Base-by-base conservation (phyloP, 192 early-diverging fungal genomes). In the Umbelopsis sp. region DNA sequence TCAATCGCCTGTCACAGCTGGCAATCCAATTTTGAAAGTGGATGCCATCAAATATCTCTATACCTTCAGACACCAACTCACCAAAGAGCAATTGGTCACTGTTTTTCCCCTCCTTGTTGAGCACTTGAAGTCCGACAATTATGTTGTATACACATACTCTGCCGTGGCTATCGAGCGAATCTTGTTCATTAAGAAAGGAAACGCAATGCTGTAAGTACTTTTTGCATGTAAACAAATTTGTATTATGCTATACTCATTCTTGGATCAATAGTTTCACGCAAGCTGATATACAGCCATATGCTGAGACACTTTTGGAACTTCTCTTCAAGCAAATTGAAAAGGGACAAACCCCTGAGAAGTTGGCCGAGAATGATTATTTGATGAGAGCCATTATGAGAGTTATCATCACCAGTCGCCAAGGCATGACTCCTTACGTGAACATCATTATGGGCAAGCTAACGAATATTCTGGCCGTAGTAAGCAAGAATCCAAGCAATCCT, bases 401-500 rank as follows among this genome's bases (percentile, higher is more conserved):
- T 7, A 87, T 96, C 69, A 80, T 95, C 46, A 91, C 88, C 16
- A 83, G 87, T 20, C 89, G 91, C 48, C 84, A 92, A 53, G 88
- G 91, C 64, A 88, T 96, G 65, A 65, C 87, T 49, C 88, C 91
- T 1, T 82, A 87, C 67, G 93, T 89, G 21, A 86, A 85, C 45
- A 84, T 90, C 4, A 83, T 95, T 45, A 86, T 97, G 74, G 81
- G 48, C 45, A 86, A 91, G 50, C 77, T 98, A 72, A 95, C 90
- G 1, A 80, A 77, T 21, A 93, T 98, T 55, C 84, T 98, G 70
- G 82, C 82, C 16, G 85, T 90, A 58, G 92, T 99, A 10, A 91
- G 91, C 80, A 88, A 90, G 73, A 99, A 99, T 78, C 98, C 98
- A 35, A 94, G 92, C 79, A 98, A 99, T 80, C 97, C 98, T 1